These are phyloP conservation scores for Calonectria multiphialidica DNA, from an alignment of 2,329 filamentous ascomycete genomes.

Conservation along the genomic window DNA sequence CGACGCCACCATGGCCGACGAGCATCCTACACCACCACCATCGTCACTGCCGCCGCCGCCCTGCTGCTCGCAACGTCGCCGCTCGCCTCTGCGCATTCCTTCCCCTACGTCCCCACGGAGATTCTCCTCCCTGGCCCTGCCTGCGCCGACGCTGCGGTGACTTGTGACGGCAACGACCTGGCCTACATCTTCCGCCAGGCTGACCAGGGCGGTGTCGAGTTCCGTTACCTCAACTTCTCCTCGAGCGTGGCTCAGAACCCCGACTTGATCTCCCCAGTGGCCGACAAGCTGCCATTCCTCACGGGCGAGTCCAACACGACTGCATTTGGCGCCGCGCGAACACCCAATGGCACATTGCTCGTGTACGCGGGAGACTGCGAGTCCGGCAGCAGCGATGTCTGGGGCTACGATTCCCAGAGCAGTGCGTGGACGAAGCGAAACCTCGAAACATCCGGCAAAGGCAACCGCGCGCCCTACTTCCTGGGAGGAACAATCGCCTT, in stretches of 20 bases:
- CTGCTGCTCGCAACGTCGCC: slow-evolving; percentile 27
- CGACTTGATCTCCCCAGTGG: slow-evolving; percentile 63
- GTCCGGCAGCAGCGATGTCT: slow-evolving; percentile 68
- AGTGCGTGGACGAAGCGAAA: slow-evolving; percentile 39
- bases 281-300: slow-evolving; percentile 73
- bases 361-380: slow-evolving; percentile 82
- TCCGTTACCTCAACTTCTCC: slow-evolving; percentile 77
- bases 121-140: slow-evolving; percentile 67
- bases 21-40: slow-evolving; percentile 18
- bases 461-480: slow-evolving; percentile 58
- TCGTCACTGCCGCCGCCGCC: slow-evolving; percentile 12
- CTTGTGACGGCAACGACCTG: slow-evolving; percentile 55
- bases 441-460: slow-evolving; percentile 34
- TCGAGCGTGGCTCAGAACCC: slow-evolving; percentile 62
- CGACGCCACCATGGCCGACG: slow-evolving; percentile 8
- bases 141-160: slow-evolving; percentile 56
- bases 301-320: slow-evolving; percentile 57
- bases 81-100: slow-evolving; percentile 54
- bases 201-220: slow-evolving; percentile 57
- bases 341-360: slow-evolving; percentile 76
- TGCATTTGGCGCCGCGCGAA: slow-evolving; percentile 77
- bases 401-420: slow-evolving; percentile 66
- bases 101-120: slow-evolving; percentile 84
- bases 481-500: slow-evolving; percentile 74
- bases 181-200: slow-evolving; percentile 79